phyloP scores from a whole-genome alignment of 345 rosid species.

The Eucalyptus guilfoylei region DNA sequence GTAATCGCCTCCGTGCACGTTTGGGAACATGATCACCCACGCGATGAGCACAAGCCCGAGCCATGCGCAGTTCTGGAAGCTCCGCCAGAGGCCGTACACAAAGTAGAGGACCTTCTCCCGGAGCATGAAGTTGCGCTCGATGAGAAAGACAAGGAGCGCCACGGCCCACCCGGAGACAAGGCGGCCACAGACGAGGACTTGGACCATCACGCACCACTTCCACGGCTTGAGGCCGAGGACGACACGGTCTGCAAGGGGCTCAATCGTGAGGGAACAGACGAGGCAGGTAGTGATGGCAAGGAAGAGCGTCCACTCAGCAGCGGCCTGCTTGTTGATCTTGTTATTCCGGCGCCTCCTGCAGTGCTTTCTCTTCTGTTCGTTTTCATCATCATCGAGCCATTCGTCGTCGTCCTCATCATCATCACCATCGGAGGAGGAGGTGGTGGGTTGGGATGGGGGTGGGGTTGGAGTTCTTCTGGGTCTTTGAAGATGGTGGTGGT shows the following conservation, averaged over 20 bases:
- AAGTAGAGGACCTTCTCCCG: slow-evolving; percentile 30
- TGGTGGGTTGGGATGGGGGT: background rate
- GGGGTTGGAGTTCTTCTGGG: background rate
- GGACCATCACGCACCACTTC: slow-evolving; percentile 43
- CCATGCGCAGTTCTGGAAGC: slow-evolving; percentile 28
- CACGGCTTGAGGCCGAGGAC: slow-evolving; percentile 20
- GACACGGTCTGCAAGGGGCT: background rate
- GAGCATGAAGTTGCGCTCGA: slow-evolving; percentile 27
- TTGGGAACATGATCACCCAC: slow-evolving; percentile 12
- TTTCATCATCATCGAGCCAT: slow-evolving; percentile 7
- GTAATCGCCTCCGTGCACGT: slow-evolving; percentile 14
- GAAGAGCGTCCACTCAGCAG: slow-evolving; percentile 18
- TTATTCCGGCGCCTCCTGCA: background rate
- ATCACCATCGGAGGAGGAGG: background rate
- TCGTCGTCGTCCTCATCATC: slow-evolving; percentile 13
- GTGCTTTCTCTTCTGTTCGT: background rate
- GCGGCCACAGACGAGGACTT: slow-evolving; percentile 19
- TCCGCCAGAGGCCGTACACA: slow-evolving; percentile 16
- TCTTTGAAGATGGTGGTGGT: background rate
- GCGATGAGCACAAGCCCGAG: slow-evolving; percentile 13
- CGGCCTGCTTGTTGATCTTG: slow-evolving; percentile 6
- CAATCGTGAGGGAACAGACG: slow-evolving; percentile 13
- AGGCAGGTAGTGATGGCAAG: slow-evolving; percentile 17
- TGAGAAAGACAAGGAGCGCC: slow-evolving; percentile 8
- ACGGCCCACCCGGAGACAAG: slow-evolving; percentile 18